Evolutionary conservation across 2,329 filamentous ascomycete species (phyloP), one percentile per base, ranked within the genome.

Genomic region (Zasmidium angulare): DNA sequence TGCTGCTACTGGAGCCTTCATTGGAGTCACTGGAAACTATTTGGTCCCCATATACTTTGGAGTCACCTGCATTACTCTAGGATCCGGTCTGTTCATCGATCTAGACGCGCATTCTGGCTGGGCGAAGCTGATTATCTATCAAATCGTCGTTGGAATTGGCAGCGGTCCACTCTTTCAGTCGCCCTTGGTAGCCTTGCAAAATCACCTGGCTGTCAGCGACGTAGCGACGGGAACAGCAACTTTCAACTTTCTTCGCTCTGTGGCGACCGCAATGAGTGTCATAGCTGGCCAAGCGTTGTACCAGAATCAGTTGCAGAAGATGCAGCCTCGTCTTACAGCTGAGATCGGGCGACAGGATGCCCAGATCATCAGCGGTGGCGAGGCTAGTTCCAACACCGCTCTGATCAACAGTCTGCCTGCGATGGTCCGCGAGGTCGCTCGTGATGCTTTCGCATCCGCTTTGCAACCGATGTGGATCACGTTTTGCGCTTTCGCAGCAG

Each of bases 241-340:
- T 1, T 88, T 88, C 65, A 78, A 81, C 9, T 89, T 89, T 69
- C 79, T 86, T 11, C 83, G 88, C 20, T 87, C 88, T 64, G 76
- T 91, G 3, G 85, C 84, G 14, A 89, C 85, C 0, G 82, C 86
- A 1, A 82, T 88, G 24, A 86, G 85, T 0, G 81, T 90, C 53
- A 87, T 90, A 1, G 78, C 91, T 26, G 89, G 89, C 17, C 86
- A 87, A 11, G 87, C 90, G 46, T 81, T 92, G 31, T 91, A 92
- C 75, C 86, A 90, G 74, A 91, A 91, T 69, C 77, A 82, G 59
- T 89, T 90, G 86, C 75, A 84, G 63, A 78, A 76, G 46, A 82
- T 84, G 64, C 77, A 81, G 31, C 69, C 75, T 2, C 67, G 68
- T 4, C 79, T 89, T 31, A 72, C 75, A 22, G 66, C 74, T 31